These are phyloP conservation scores for Hordeum vulgare DNA, from an alignment of 176 grass and related monocot genomes.

Conservation along the genomic window DNA sequence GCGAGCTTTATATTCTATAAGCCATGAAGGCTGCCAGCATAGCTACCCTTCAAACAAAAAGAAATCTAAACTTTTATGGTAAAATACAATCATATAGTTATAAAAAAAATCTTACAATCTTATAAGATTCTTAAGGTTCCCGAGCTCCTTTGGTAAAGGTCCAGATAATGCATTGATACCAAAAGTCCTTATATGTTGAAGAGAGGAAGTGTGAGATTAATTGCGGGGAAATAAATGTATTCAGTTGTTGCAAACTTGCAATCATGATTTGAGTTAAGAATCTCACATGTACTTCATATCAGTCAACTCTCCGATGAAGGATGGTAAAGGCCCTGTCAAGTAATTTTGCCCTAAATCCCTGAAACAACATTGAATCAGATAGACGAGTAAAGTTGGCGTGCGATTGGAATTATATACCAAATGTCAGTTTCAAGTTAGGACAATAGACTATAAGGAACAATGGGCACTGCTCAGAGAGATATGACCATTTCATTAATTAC, in stretches of 20 bases:
- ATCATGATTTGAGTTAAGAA: background rate
- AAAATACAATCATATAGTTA: background rate
- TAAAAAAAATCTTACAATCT: conserved; percentile 43
- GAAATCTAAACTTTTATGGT: background rate
- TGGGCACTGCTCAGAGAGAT: background rate
- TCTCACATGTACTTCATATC: conserved; percentile 63
- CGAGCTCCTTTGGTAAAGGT: conserved; percentile 79
- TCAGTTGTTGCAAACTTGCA: background rate
- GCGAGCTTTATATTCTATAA: background rate
- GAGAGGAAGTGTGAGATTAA: background rate
- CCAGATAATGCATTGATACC: conserved; percentile 81
- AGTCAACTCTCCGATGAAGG: conserved; percentile 69
- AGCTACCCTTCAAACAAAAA: background rate
- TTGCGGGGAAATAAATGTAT: background rate
- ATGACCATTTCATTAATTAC: background rate
- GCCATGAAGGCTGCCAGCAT: background rate
- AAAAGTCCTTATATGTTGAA: conserved; percentile 33
- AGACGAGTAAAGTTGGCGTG: background rate
- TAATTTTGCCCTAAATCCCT: conserved; percentile 55
- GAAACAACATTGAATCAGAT: conserved; percentile 22
- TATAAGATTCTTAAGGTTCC: conserved; percentile 52
- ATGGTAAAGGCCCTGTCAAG: conserved; percentile 61
- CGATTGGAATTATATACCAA: background rate
- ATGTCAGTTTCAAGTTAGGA: background rate
- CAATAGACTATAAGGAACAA: too few relatives aligned